A percentile compares a stretch with the other conserved stretches of the same genome.
phyloP scores from a whole-genome alignment of 768 basidiomycete genomes.

The Cubamyces lactineus region DNA sequence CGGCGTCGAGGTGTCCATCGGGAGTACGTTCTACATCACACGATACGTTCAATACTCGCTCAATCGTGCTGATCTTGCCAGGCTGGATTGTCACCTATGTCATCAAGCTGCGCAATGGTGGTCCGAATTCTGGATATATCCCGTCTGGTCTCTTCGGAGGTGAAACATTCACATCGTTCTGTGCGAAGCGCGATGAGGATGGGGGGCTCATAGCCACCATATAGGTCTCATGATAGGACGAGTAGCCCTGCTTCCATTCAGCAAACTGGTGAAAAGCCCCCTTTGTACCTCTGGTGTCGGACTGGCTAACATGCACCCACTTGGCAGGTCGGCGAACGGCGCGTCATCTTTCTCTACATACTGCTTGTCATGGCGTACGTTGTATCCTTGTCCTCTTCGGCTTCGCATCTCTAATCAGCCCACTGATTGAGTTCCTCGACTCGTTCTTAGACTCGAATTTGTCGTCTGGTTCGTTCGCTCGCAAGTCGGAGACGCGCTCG shows the following conservation, averaged over 20 bases:
- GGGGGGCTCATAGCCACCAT: background rate
- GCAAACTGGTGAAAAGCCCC: constrained; percentile 39
- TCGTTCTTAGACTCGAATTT: constrained; percentile 51
- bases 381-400: background rate
- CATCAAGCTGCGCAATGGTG: constrained; percentile 48
- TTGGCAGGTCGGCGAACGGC: constrained; percentile 41
- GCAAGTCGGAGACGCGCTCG: constrained; percentile 54
- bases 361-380: constrained; percentile 41
- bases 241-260: constrained; percentile 53
- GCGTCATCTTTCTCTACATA: constrained; percentile 22
- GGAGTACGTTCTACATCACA: constrained; percentile 36
- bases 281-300: constrained; percentile 10
- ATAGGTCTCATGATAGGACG: constrained; percentile 57
- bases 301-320: constrained; percentile 25
- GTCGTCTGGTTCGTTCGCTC: constrained; percentile 60
- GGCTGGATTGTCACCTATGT: constrained; percentile 63
- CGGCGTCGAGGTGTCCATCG: constrained; percentile 41
- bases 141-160: constrained; percentile 53
- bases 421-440: background rate
- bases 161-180: constrained; percentile 8
- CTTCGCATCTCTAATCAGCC: background rate
- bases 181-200: too few relatives aligned
- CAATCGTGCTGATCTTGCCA: constrained; percentile 16
- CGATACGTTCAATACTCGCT: background rate
- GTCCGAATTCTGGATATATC: constrained; percentile 51